These are phyloP conservation scores for Calonectria hawksworthii DNA, from an alignment of 2,329 filamentous ascomycete genomes.

Conservation along the genomic window DNA sequence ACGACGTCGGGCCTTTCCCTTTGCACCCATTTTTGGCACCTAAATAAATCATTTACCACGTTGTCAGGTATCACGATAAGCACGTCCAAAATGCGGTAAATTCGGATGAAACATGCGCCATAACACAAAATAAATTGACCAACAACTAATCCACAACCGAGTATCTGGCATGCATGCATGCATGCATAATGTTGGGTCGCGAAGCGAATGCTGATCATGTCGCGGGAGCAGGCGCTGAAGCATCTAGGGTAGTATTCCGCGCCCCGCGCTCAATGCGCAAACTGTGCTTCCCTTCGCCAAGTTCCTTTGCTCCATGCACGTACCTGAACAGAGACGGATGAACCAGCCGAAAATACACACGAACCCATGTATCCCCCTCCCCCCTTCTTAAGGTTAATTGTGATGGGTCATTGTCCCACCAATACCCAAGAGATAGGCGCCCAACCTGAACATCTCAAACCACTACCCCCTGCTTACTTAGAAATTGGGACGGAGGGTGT, in stretches of 20 bases:
- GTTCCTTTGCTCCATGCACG: too few species aligned
- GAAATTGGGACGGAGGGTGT: background rate
- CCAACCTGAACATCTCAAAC: background rate
- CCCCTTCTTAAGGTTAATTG: background rate
- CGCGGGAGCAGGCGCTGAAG: background rate
- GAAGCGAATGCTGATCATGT: background rate
- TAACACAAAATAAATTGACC: background rate
- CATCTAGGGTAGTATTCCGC: background rate
- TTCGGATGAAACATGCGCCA: background rate
- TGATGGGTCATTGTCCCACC: background rate
- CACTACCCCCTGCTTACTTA: background rate
- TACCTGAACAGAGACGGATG: too few species aligned
- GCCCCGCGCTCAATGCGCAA: background rate
- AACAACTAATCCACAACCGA: background rate
- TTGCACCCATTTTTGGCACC: background rate
- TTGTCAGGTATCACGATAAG: background rate
- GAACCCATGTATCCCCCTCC: background rate
- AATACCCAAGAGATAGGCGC: background rate
- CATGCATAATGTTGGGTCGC: slow-evolving; percentile 2
- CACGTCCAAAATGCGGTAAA: background rate
- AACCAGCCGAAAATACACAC: background rate
- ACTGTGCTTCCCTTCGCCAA: too few species aligned
- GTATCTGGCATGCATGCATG: slow-evolving; percentile 1
- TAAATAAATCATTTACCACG: background rate
- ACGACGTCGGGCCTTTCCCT: too few species aligned